phyloP scores from a whole-genome alignment of 176 grass and related monocot species.

The Lolium perenne region DNA sequence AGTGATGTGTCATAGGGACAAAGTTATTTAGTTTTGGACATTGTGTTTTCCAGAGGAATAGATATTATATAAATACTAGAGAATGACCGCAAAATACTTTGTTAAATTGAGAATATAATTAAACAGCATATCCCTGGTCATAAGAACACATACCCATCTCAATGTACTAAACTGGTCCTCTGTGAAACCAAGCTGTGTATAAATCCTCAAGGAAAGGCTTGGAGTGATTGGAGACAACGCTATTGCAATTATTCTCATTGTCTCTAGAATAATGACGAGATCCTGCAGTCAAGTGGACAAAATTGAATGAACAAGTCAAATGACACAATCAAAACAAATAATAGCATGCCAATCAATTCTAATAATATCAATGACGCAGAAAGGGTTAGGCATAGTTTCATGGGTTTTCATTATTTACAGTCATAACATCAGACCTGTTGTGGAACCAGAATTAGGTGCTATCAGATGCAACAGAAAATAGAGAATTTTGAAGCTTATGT shows the following conservation, averaged over 20 bases:
- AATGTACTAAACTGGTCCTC: slow-evolving; percentile 70
- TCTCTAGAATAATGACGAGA: slow-evolving; percentile 91
- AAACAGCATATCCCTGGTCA: slow-evolving; percentile 28
- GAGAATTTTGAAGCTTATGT: slow-evolving; percentile 30
- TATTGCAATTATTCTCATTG: slow-evolving; percentile 93
- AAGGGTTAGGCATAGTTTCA: not conserved
- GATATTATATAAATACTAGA: not conserved
- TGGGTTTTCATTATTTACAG: too few relatives aligned
- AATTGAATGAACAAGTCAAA: slow-evolving; percentile 10
- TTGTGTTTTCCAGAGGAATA: not conserved
- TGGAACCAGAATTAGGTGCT: not conserved
- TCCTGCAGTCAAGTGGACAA: slow-evolving; percentile 61
- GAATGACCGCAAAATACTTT: not conserved
- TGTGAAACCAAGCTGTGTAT: slow-evolving; percentile 85
- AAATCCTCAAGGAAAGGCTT: slow-evolving; percentile 82
- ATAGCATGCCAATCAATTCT: slow-evolving; percentile 1
- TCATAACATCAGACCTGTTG: not conserved
- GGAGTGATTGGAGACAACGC: slow-evolving; percentile 80
- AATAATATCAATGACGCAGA: not conserved
- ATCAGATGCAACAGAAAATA: not conserved
- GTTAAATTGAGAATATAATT: not conserved
- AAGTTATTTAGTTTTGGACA: not conserved
- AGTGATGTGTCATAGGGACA: not conserved
- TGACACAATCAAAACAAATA: slow-evolving; percentile 11
- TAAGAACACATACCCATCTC: slow-evolving; percentile 80